Evolutionary conservation across 352 stramenopile species (phyloP).

Genomic region (Pythium brassicae): DNA sequence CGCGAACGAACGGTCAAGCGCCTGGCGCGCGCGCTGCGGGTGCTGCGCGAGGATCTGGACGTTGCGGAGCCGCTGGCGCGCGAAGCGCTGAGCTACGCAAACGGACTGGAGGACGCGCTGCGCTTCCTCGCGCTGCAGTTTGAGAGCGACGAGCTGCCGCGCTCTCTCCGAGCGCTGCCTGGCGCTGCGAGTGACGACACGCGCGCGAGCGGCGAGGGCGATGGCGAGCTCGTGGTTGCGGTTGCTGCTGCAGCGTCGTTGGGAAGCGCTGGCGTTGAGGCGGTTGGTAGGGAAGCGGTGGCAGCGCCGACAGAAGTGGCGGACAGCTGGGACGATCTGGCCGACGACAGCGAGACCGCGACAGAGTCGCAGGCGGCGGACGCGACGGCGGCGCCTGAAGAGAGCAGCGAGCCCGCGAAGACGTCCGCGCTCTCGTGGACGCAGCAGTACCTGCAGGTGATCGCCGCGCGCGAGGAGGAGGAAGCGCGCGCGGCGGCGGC

Average conservation of each 20-base stretch:
- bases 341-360: slow-evolving; percentile 4
- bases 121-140: slow-evolving; percentile 56
- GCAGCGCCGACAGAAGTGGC: slow-evolving; percentile 4
- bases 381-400: slow-evolving; percentile 10
- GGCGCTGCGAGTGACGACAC: not conserved
- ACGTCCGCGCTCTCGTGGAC: slow-evolving; percentile 62
- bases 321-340: slow-evolving; percentile 25
- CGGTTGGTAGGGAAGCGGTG: not conserved
- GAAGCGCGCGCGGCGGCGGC: slow-evolving; percentile 24
- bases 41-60: slow-evolving; percentile 34
- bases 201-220: slow-evolving; percentile 11
- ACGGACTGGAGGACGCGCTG: slow-evolving; percentile 66
- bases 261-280: not conserved
- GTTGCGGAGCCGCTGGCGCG: slow-evolving; percentile 8
- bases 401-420: slow-evolving; percentile 2
- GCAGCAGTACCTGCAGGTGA: slow-evolving; percentile 63
- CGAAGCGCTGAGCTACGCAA: slow-evolving; percentile 53
- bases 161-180: slow-evolving; percentile 30
- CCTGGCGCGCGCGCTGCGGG: slow-evolving; percentile 37
- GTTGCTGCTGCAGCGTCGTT: slow-evolving; percentile 12
- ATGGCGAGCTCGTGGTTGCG: slow-evolving; percentile 29
- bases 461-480: slow-evolving; percentile 45
- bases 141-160: slow-evolving; percentile 50
- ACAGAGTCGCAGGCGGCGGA: not conserved
- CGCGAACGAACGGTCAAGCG: slow-evolving; percentile 43